Evolutionary conservation across 2,329 filamentous ascomycete species (phyloP).

Genomic region (Periconia macrospinosa): DNA sequence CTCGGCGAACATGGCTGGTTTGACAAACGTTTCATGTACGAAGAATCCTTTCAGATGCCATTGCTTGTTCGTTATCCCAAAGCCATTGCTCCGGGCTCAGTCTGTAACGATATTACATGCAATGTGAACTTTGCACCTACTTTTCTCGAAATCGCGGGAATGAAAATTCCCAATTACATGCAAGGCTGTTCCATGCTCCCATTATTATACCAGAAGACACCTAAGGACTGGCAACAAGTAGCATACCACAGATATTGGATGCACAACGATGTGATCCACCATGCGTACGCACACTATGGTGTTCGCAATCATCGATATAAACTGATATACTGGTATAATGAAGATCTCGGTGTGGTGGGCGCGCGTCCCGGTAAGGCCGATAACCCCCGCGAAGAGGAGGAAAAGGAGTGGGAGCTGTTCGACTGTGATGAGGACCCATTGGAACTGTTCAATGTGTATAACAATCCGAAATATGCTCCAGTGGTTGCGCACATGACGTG

Average conservation of each 20-base stretch:
- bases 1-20: too few relatives aligned
- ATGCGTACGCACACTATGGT: slow-evolving; percentile 57
- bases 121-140: too few relatives aligned
- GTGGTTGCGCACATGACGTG: slow-evolving; percentile 38
- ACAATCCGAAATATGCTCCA: slow-evolving; percentile 31
- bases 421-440: slow-evolving; percentile 54
- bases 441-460: slow-evolving; percentile 51
- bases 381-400: slow-evolving; percentile 28
- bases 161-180: too few relatives aligned
- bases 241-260: slow-evolving; percentile 62
- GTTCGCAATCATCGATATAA: slow-evolving; percentile 57
- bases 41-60: too few relatives aligned
- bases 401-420: slow-evolving; percentile 58
- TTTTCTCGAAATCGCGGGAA: too few relatives aligned
- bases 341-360: slow-evolving; percentile 51
- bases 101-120: too few relatives aligned
- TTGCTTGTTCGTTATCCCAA: too few relatives aligned
- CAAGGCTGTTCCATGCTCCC: too few relatives aligned
- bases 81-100: too few relatives aligned
- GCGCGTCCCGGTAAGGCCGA: slow-evolving; percentile 38
- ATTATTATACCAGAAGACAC: too few relatives aligned
- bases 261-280: slow-evolving; percentile 55
- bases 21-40: too few relatives aligned
- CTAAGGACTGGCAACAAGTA: slow-evolving; percentile 31
- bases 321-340: slow-evolving; percentile 61